Evolutionary conservation across 805 yeast genomes (phyloP).

Genomic region (Tetrapisispora namnaoensis): DNA sequence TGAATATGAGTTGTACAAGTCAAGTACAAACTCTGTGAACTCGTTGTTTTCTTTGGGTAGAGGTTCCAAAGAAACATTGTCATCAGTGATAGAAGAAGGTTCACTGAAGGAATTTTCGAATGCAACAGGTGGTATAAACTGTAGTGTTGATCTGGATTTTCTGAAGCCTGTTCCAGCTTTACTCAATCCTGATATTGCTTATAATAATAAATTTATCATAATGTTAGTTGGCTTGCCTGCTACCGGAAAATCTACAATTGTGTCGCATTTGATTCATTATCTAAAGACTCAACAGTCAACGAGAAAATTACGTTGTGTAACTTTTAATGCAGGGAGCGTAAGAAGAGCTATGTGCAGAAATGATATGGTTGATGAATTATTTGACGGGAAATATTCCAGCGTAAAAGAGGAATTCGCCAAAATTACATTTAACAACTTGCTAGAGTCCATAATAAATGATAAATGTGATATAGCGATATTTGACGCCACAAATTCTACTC

Average conservation of each 20-base stretch:
- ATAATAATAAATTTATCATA: slow-evolving; percentile 42
- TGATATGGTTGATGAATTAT: slow-evolving; percentile 32
- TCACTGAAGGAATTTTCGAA: not conserved
- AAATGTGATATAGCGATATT: slow-evolving; percentile 46
- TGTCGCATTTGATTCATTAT: slow-evolving; percentile 52
- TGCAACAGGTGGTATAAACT: too few species aligned
- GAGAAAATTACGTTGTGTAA: slow-evolving; percentile 29
- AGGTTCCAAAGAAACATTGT: not conserved
- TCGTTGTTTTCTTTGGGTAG: slow-evolving; percentile 21
- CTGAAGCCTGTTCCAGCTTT: not conserved
- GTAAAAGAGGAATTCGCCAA: slow-evolving; percentile 44
- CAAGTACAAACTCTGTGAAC: slow-evolving; percentile 15
- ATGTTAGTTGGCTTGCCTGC: slow-evolving; percentile 74
- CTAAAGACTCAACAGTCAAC: slow-evolving; percentile 30
- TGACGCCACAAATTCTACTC: slow-evolving; percentile 52
- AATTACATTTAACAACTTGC: slow-evolving; percentile 38
- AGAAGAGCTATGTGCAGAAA: slow-evolving; percentile 44
- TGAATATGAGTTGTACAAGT: slow-evolving; percentile 1
- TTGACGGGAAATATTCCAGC: slow-evolving; percentile 34
- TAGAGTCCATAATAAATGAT: slow-evolving; percentile 34
- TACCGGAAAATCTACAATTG: slow-evolving; percentile 63
- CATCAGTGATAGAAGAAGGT: not conserved
- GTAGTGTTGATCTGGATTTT: not conserved
- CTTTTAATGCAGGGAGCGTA: slow-evolving; percentile 68
- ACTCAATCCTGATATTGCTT: not conserved